Base-by-base conservation (phyloP, 768 basidiomycete species). In the Albatrellus ellisii region DNA sequence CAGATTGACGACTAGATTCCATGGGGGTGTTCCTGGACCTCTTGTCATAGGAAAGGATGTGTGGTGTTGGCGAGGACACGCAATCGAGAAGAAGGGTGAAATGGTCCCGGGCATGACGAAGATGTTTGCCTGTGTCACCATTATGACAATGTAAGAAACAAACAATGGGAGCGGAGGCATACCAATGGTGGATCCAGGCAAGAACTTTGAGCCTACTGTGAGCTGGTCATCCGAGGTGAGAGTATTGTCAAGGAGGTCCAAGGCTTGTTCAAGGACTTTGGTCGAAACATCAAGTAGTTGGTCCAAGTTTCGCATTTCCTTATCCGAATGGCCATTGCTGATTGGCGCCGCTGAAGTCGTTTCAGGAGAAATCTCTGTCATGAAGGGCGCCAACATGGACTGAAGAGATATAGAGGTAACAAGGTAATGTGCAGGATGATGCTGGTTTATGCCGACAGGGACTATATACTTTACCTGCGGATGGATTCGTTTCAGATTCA, bases 111-210 rank as follows among this genome's bases (percentile, higher is more conserved):
- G 83, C 84, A 65, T 90, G 87, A 28, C 87, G 76, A 32, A 90
- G 56, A 56, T 90, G 87, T 62, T 90, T 90, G 37, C 86, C 86
- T 88, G 48, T 26, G 41, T 20, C 15, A 40, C 34, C 27, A 26
- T 26, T n/a, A 33, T 26, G 36, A 36, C 18, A 39, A 25, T 41
- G 35, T 11, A 40, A 14, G 36, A 26, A 35, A 26, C 26, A 42
- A 27, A 41, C n/a, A n/a, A n/a, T n/a, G n/a, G n/a, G n/a, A n/a
- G n/a, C 26, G 26, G 22, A 42, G 42, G 51, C 57, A 44, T 58
- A 85, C 86, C 86, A 44, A 90, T 90, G 4, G 87, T 88, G 8
- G 85, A 87, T 12, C 87, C 87, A n/a, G 85, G 83, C 39, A 90
- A 67, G 52, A 72, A 77, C 54, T 73, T 69, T n/a, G 85, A 87